Conservation (phyloP, 2,329 filamentous ascomycete genomes). For the Trichoderma arundinaceum region DNA sequence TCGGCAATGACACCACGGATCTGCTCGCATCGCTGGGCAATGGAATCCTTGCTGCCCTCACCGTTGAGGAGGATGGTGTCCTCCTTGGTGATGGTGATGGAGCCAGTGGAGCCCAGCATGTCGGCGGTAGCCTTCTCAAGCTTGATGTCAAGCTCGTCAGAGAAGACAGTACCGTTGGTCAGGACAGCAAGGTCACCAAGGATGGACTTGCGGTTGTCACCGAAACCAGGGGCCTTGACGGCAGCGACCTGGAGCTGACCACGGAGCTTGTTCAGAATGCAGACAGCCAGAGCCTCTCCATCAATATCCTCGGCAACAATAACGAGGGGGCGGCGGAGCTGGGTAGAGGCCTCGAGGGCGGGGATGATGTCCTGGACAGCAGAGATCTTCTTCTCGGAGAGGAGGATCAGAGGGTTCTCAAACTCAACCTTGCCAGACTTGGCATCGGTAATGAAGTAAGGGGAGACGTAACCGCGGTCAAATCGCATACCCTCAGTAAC, state of each 20-base stretch:
- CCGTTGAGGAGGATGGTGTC: constrained; percentile 99
- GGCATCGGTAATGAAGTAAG: constrained; percentile 99
- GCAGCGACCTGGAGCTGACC: constrained; percentile 98
- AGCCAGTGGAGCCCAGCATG: constrained; percentile 94
- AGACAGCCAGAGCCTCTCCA: constrained; percentile 96
- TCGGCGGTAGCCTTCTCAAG: constrained; percentile 97
- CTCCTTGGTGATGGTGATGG: constrained; percentile 99
- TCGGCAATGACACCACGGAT: constrained; percentile 97
- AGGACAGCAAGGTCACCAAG: constrained; percentile 95
- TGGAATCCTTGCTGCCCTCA: constrained; percentile 90
- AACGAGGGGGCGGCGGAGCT: constrained; percentile 91
- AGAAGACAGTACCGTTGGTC: constrained; percentile 97
- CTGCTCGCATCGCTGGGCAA: constrained; percentile 96
- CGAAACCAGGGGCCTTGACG: constrained; percentile 98
- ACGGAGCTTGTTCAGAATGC: constrained; percentile 99
- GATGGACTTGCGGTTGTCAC: constrained; percentile 99
- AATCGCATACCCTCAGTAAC: constrained; percentile 99
- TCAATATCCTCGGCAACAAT: constrained; percentile 99
- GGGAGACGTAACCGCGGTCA: constrained; percentile 97
- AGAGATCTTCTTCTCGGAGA: constrained; percentile 99
- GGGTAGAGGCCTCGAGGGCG: constrained; percentile 94
- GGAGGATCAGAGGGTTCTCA: constrained; percentile 97
- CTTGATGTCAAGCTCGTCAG: constrained; percentile 97
- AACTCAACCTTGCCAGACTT: constrained; percentile 99
- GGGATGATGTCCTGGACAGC: constrained; percentile 99